Evolutionary conservation across 2,329 filamentous ascomycete genomes (phyloP).

Genomic region (Huntiella decipiens): DNA sequence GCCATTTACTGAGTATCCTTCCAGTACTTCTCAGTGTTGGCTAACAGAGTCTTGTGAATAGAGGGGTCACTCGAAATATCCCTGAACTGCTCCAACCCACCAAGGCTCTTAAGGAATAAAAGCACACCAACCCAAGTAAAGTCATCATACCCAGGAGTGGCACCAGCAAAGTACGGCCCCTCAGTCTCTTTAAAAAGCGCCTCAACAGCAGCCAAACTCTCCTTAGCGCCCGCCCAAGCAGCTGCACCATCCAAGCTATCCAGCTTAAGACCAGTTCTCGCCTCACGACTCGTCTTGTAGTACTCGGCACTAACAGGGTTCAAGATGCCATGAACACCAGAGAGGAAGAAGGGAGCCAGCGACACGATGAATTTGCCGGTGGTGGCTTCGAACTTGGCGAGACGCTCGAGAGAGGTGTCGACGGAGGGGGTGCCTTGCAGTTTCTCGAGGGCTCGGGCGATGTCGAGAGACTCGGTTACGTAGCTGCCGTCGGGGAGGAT

Average conservation of each 20-base stretch:
- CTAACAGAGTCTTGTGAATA: conserved; percentile 22
- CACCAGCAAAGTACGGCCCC: conserved; percentile 43
- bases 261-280: conserved; percentile 20
- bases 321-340: conserved; percentile 33
- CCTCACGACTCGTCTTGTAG: conserved; percentile 5
- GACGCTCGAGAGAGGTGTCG: conserved; percentile 34
- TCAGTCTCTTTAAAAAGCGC: conserved; percentile 34
- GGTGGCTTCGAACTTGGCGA: conserved; percentile 25
- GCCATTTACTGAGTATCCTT: no score
- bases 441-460: conserved; percentile 40
- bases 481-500: conserved; percentile 36
- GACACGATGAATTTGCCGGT: conserved; percentile 14
- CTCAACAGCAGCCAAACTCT: conserved; percentile 18
- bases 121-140: conserved; percentile 34
- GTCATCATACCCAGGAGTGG: conserved; percentile 35
- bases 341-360: conserved; percentile 25
- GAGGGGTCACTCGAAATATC: conserved; percentile 20
- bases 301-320: conserved; percentile 31
- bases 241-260: conserved; percentile 29
- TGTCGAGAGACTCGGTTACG: conserved; percentile 44
- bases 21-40: no score
- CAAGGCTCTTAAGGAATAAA: conserved; percentile 22
- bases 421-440: conserved; percentile 37
- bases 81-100: conserved; percentile 20
- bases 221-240: conserved; percentile 26